Conservation (phyloP, 2,329 filamentous ascomycete species). For the Aschersonia sp. region DNA sequence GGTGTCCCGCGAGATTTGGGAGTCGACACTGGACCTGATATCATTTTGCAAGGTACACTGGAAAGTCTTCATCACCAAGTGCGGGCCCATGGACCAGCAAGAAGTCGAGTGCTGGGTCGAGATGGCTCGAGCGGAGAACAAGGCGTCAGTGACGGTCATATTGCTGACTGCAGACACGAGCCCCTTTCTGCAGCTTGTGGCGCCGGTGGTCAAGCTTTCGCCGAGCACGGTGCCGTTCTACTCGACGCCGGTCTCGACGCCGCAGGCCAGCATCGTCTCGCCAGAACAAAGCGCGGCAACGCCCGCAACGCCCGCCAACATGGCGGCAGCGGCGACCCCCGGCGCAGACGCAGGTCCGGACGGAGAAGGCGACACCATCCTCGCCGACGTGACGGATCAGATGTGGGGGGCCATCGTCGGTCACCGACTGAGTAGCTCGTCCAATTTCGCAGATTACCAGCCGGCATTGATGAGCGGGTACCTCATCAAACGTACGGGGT, state of each 20-base stretch:
- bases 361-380: slow-evolving; percentile 40
- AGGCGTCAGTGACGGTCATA: slow-evolving; percentile 37
- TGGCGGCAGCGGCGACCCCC: slow-evolving; percentile 18
- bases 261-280: slow-evolving; percentile 42
- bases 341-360: slow-evolving; percentile 28
- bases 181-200: slow-evolving; percentile 48
- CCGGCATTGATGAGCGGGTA: slow-evolving; percentile 50
- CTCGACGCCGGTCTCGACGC: slow-evolving; percentile 55
- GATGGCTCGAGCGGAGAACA: slow-evolving; percentile 35
- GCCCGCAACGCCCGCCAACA: slow-evolving; percentile 31
- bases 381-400: slow-evolving; percentile 61
- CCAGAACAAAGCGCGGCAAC: slow-evolving; percentile 40
- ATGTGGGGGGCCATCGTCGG: slow-evolving; percentile 61
- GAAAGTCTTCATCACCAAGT: slow-evolving; percentile 63
- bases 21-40: slow-evolving; percentile 60
- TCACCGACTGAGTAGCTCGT: slow-evolving; percentile 48
- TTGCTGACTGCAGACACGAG: slow-evolving; percentile 51
- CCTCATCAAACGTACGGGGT: slow-evolving; percentile 47
- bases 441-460: slow-evolving; percentile 36
- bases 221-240: slow-evolving; percentile 30
- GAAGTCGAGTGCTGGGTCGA: slow-evolving; percentile 48
- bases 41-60: slow-evolving; percentile 57
- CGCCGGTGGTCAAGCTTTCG: slow-evolving; percentile 35
- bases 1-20: slow-evolving; percentile 65
- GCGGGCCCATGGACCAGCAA: slow-evolving; percentile 49